These are phyloP conservation scores for Metschnikowia baotianmanensis DNA, from an alignment of 805 yeast species.

Conservation along the genomic window DNA sequence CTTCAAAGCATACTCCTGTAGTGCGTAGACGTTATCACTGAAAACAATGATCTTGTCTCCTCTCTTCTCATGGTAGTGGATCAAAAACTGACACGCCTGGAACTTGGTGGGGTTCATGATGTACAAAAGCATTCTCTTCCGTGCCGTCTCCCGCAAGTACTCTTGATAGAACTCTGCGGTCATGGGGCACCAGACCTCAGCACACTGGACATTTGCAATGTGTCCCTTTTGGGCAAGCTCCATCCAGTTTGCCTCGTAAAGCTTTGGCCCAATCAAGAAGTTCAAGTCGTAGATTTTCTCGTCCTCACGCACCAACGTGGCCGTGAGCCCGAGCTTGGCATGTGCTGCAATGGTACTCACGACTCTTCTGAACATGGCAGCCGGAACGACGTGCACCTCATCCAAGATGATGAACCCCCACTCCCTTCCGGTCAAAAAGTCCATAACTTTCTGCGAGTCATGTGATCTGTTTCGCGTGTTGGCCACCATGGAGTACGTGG, in stretches of 20 bases:
- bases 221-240: slow-evolving; percentile 98
- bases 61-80: slow-evolving; percentile 93
- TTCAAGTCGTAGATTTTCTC: slow-evolving; percentile 97
- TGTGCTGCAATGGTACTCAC: slow-evolving; percentile 98
- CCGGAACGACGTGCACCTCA: slow-evolving; percentile 99
- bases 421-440: slow-evolving; percentile 89
- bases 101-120: slow-evolving; percentile 99
- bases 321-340: slow-evolving; percentile 94
- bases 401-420: slow-evolving; percentile 98
- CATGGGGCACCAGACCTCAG: slow-evolving; percentile 99
- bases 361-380: slow-evolving; percentile 98
- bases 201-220: slow-evolving; percentile 98
- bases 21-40: slow-evolving; percentile 95
- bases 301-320: slow-evolving; percentile 97
- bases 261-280: slow-evolving; percentile 95
- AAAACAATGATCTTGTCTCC: slow-evolving; percentile 98
- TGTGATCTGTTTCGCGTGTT: slow-evolving; percentile 95
- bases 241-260: slow-evolving; percentile 99
- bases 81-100: slow-evolving; percentile 96
- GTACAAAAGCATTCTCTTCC: slow-evolving; percentile 89
- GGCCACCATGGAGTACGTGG: slow-evolving; percentile 98
- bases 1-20: slow-evolving; percentile 92
- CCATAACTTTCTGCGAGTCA: slow-evolving; percentile 98
- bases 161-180: slow-evolving; percentile 97
- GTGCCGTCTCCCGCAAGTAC: slow-evolving; percentile 79